Evolutionary conservation across 305 asterid species (phyloP).

Genomic region (Fraxinus paxiana): DNA sequence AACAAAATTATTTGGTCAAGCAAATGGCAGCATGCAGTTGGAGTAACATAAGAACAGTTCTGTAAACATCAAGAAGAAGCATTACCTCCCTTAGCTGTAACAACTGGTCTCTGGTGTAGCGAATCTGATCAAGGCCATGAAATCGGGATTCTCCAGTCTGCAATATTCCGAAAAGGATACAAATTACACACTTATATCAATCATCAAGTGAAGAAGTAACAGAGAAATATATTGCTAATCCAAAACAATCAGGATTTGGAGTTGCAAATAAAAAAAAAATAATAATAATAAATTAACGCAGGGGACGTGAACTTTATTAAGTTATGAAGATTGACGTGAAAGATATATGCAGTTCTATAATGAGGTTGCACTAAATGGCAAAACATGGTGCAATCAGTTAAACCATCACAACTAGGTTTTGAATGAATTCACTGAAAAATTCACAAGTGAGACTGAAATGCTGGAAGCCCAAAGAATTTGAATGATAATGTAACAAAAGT

Average conservation of each 20-base stretch:
- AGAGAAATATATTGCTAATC: background rate
- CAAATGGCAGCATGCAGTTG: background rate
- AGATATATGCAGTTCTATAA: background rate
- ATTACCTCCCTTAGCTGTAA: constrained; percentile 46
- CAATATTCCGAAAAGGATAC: constrained; percentile 4
- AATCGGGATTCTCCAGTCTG: constrained; percentile 47
- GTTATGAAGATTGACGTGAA: background rate
- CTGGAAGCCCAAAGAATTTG: background rate
- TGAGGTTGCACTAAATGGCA: background rate
- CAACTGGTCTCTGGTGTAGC: constrained; percentile 41
- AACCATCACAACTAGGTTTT: background rate
- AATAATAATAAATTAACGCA: background rate
- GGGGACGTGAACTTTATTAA: background rate
- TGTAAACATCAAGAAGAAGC: background rate
- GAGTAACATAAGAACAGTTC: background rate
- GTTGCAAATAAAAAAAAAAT: background rate
- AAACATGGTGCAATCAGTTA: background rate
- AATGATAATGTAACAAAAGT: background rate
- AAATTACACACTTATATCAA: background rate
- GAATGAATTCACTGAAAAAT: background rate
- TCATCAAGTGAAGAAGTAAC: background rate
- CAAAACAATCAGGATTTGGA: background rate
- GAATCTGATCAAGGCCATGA: constrained; percentile 37
- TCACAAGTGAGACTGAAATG: background rate
- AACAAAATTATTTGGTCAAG: background rate